A percentile compares a stretch with the other conserved stretches of the same genome.
Evolutionary conservation across 208 protist genomes (phyloP).

Genomic region (Leishmania turanica): DNA sequence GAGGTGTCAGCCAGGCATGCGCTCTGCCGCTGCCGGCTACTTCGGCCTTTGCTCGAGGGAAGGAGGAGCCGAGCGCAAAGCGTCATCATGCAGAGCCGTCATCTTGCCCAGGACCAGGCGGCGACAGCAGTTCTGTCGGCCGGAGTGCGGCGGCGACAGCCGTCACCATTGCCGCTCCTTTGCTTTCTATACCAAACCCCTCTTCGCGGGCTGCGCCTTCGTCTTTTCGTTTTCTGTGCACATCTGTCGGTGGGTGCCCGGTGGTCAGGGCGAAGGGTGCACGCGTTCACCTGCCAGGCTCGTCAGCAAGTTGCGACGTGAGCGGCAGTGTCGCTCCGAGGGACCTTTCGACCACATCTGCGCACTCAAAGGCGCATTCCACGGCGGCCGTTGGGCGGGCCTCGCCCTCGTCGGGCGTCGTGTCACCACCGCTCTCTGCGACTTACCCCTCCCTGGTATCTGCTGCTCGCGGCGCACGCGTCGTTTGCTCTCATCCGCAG

Average conservation of each 20-base stretch:
- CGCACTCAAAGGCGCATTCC: not conserved
- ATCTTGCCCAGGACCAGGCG: not conserved
- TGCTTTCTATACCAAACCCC: not conserved
- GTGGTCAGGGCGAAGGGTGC: not conserved
- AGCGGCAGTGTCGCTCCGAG: not conserved
- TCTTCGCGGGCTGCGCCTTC: not conserved
- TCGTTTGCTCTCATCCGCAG: not conserved
- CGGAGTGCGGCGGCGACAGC: not conserved
- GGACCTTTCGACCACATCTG: not conserved
- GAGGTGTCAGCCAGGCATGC: not conserved
- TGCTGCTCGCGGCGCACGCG: not conserved
- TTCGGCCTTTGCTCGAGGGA: not conserved
- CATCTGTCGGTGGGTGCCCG: not conserved
- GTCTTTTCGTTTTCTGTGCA: not conserved
- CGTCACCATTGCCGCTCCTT: not conserved
- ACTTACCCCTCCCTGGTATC: not conserved
- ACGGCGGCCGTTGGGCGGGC: not conserved
- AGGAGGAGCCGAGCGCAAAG: not conserved
- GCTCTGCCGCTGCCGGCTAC: not conserved
- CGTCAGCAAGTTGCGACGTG: not conserved
- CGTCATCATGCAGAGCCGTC: slow-evolving; percentile 7
- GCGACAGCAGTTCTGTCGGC: not conserved
- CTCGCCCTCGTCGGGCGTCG: not conserved
- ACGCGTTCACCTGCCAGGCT: not conserved
- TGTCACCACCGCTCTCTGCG: not conserved